Conservation (phyloP, 2,329 filamentous ascomycete genomes). For the Diaporthe ampelina region DNA sequence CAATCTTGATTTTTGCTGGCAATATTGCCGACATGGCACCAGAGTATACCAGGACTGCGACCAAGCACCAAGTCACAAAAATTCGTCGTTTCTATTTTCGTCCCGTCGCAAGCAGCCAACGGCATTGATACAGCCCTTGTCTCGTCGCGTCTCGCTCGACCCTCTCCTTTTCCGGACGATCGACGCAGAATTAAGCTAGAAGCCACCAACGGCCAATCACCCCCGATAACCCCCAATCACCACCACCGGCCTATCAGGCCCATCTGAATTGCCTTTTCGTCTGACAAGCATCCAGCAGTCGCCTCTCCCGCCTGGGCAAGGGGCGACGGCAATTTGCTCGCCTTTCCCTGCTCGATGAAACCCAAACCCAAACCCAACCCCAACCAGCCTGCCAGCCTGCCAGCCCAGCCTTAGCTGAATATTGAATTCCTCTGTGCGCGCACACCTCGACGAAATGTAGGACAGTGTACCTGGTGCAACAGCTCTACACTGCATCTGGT, state of each 20-base stretch:
- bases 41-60: background rate
- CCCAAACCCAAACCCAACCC: no score
- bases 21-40: background rate
- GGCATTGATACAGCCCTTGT: conserved; percentile 24
- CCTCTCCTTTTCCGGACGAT: conserved; percentile 24
- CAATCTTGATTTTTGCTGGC: conserved; percentile 8
- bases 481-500: background rate
- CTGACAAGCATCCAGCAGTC: conserved; percentile 16
- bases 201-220: background rate
- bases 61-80: background rate
- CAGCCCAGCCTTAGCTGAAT: background rate
- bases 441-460: background rate
- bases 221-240: no score
- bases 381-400: no score
- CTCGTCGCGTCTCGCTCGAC: conserved; percentile 29
- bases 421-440: background rate
- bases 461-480: background rate
- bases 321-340: conserved; percentile 4
- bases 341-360: conserved; percentile 1
- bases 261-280: conserved; percentile 16
- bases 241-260: no score
- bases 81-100: conserved; percentile 20
- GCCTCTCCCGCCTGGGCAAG: conserved; percentile 5
- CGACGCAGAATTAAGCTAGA: background rate
- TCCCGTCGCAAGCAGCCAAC: conserved; percentile 4